Base-by-base conservation (phyloP, 345 rosid genomes). In the Citrus maxima region DNA sequence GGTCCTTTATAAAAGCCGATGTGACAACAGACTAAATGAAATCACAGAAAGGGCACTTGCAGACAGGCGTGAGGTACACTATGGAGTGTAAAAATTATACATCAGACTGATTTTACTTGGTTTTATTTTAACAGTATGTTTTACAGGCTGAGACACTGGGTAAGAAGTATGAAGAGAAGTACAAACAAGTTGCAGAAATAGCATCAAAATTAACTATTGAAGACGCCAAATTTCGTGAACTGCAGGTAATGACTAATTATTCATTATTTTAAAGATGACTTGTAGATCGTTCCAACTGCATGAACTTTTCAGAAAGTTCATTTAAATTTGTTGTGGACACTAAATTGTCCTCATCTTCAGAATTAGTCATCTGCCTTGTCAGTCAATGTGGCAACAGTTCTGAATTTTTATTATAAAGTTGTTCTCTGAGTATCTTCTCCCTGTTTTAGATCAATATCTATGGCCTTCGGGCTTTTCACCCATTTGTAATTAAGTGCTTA, bases 121-220 rank as follows among this genome's bases (percentile, higher is more conserved):
- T 84, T 78, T 70, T 71, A 19, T 72, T 74, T 37, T 73, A 46
- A 67, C 67, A 64, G 75, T 80, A 80, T 84, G 78, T 79, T 38
- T 79, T 82, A 74, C 86, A 96, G 99, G 99, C 97, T 28, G 98
- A 93, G 82, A 78, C 83, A 74, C 85, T 93, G 88, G 93, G 90
- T 56, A 96, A 93, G 86, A 96, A 96, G 84, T 94, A 94, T 82
- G 98, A 94, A 86, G 99, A 96, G 86, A 96, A 90, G 86, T 96
- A 96, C 87, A 94, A 90, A 86, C 99, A 96, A 88, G 98, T 94
- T 67, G 93, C 97, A 76, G 98, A 93, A 86, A 80, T 93, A 82
- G 97, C 97, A 64, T 94, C 99, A 81, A 94, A 94, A 81, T 88
- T 96, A 85, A 90, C 99, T 28, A 86, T 96, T 75, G 97, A 96